Percentiles rank a stretch among this genome's conserved stretches.
These are phyloP conservation scores for Aspergillus spinulosporus DNA, from an alignment of 2,329 filamentous ascomycete species.

Conservation along the genomic window DNA sequence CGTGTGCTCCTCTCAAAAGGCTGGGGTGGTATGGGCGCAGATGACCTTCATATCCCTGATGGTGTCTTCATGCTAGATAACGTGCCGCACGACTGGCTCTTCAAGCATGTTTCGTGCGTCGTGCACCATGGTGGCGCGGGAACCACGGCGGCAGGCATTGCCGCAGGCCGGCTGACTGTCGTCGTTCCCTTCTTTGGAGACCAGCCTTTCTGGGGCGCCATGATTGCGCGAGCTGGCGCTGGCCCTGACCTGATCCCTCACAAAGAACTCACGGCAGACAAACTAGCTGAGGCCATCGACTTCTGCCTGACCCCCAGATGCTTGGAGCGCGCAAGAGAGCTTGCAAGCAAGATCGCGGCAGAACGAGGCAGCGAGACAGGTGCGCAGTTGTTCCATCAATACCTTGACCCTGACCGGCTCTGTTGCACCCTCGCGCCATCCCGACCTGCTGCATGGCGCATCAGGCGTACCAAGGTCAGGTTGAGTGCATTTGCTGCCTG, in stretches of 20 bases:
- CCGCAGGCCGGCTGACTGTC: constrained; percentile 52
- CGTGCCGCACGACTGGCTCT: constrained; percentile 60
- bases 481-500: constrained; percentile 2
- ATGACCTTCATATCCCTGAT: constrained; percentile 27
- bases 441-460: constrained; percentile 3
- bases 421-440: neutral
- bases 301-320: constrained; percentile 35
- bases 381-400: constrained; percentile 5
- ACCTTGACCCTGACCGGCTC: neutral
- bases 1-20: constrained; percentile 57
- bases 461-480: neutral
- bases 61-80: constrained; percentile 54
- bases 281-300: constrained; percentile 48
- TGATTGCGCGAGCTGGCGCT: constrained; percentile 52
- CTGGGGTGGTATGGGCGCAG: constrained; percentile 50
- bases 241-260: constrained; percentile 52
- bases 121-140: constrained; percentile 63
- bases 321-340: neutral
- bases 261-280: constrained; percentile 45
- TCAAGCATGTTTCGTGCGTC: constrained; percentile 56
- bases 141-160: constrained; percentile 57
- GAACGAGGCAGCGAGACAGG: neutral
- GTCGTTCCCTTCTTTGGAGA: constrained; percentile 62
- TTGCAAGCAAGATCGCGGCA: neutral
- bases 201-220: constrained; percentile 57